Conservation (phyloP, 2,329 filamentous ascomycete species). For the Hypoxylon sp. region DNA sequence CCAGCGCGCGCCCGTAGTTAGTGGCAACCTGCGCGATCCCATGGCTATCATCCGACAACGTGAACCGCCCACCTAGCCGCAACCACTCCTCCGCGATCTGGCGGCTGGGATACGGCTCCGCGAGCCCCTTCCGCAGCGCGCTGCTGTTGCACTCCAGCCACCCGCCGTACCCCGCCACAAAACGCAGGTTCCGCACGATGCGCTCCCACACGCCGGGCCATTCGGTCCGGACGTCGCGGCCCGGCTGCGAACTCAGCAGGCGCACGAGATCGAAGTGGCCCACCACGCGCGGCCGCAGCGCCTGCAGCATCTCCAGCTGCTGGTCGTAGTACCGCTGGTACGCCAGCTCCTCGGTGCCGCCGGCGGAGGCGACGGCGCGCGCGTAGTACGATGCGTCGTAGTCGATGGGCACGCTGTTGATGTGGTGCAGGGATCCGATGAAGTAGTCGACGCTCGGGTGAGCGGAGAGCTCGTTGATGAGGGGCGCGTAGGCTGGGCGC, state of each 20-base stretch:
- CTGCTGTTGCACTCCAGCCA: constrained; percentile 92
- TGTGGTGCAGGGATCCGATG: constrained; percentile 93
- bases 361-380: constrained; percentile 67
- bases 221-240: constrained; percentile 67
- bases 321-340: constrained; percentile 90
- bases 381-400: constrained; percentile 79
- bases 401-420: constrained; percentile 89
- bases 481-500: constrained; percentile 71
- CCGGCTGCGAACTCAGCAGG: constrained; percentile 79
- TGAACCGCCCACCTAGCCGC: constrained; percentile 82
- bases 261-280: constrained; percentile 96
- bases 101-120: constrained; percentile 87
- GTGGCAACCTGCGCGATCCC: constrained; percentile 88
- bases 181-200: constrained; percentile 80
- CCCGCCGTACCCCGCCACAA: constrained; percentile 80
- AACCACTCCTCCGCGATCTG: constrained; percentile 86
- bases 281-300: constrained; percentile 81
- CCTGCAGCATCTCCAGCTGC: constrained; percentile 84
- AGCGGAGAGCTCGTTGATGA: constrained; percentile 71
- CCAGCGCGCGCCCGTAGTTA: constrained; percentile 80
- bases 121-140: constrained; percentile 88
- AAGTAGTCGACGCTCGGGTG: constrained; percentile 86
- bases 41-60: constrained; percentile 95
- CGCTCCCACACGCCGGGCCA: constrained; percentile 79
- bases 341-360: constrained; percentile 73